Evolutionary conservation across 192 early-diverging fungal genomes (phyloP), one percentile per base, ranked within the genome.

Genomic region (Umbelopsis sp.): DNA sequence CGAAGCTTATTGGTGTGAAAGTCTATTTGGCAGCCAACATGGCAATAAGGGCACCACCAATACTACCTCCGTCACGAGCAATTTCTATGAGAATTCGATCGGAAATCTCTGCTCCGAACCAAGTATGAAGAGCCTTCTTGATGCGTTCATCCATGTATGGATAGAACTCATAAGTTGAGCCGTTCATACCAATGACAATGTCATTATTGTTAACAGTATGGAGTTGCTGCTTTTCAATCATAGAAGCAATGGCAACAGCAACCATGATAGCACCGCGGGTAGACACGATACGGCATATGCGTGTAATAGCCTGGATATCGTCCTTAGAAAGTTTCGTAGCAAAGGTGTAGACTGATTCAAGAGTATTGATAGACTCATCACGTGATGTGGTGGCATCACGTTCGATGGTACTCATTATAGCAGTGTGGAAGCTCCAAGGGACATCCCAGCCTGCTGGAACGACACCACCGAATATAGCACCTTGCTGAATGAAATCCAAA

Each of bases 91-190:
- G 91, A 80, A 90, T 86, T 71, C 73, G 87, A 66, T 84, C 86
- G 62, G 90, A 86, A 74, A 93, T 87, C 70, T 91, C 89, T 20
- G 83, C 81, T 32, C 92, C 96, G 65, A 96, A 83, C 77, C 95
- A 87, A 45, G 91, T 86, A 38, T 83, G 80, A 36, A 96, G 75
- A 52, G 92, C 89, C 59, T 88, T 85, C 51, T 89, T 84, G 80
- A 98, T 87, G 71, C 90, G 83, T 54, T 89, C 83, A 45, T 92
- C 88, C 81, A 93, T 95, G 77, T 90, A 85, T 14, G 95, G 93
- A 80, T 95, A 98, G 69, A 90, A 90, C 79, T 97, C 91, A 80
- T 94, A 98, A 44, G 95, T 85, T 41, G 91, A 92, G 29, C 97
- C 97, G 66, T 96, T 95, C 59, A 98, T 90, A 45, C 93, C 97